Base-by-base conservation (phyloP, 2,329 filamentous ascomycete genomes). In the Pyrenophora seminiperda region DNA sequence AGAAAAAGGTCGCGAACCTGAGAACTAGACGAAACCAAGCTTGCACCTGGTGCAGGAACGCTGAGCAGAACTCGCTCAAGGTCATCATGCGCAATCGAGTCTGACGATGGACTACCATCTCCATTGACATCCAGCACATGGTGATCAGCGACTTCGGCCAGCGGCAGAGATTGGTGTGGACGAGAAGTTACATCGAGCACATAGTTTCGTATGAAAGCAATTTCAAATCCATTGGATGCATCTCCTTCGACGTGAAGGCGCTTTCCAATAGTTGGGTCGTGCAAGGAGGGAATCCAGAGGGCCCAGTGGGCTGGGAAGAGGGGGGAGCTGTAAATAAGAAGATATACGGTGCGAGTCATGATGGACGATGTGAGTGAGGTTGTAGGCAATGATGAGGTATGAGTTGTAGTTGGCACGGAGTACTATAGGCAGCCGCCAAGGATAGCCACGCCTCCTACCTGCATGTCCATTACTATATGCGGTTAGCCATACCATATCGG, bases 261-360 rank as follows among this genome's bases (percentile, higher is more conserved):
- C 30, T 62, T 67, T 13, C 64, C 65, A 19, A 51, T 30, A 15
- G 32, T 34, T 41, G 42, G 39, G 4, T 57, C 31, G 24, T 43
- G 36, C 6, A 19, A 27, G 2, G 22, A 29, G 11, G 64, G 62
- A 20, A 67, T 48, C 55, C 55, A 66, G 18, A 67, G 19, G n/a
- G 40, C 50, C 62, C 59, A 68, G 24, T 68, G 65, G 15, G 63
- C 62, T 24, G 63, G 56, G 27, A 68, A 66, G 14, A 65, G 50
- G 1, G 54, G 57, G 18, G 60, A 61, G 29, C 56, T 58, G 34
- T 53, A 65, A 1, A 65, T 31, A 13, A 63, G 19, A 19, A 65
- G 46, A 30, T 59, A 56, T 18, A 66, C 39, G n/a, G 58, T 44
- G 5, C 57, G 57, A 30, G 54, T 24, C 54, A 60, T 59, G 3